A percentile compares a stretch with the other conserved stretches of the same genome.
Evolutionary conservation across 805 yeast species (phyloP).

Genomic region (Kuraishia molischiana): DNA sequence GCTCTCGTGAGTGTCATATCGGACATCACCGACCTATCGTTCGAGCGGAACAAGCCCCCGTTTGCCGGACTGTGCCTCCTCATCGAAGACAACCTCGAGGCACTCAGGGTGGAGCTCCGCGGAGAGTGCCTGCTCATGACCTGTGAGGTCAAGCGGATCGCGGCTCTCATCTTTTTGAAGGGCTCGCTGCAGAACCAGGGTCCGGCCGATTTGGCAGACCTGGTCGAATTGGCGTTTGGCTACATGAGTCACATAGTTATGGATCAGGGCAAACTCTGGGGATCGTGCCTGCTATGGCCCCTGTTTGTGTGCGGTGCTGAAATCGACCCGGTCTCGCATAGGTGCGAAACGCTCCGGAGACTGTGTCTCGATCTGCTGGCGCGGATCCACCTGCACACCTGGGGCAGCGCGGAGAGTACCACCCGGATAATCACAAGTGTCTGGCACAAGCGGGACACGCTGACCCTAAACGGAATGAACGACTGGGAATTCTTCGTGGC

Average conservation of each 20-base stretch:
- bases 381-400: slow-evolving; percentile 14
- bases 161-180: slow-evolving; percentile 17
- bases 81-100: slow-evolving; percentile 6
- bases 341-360: slow-evolving; percentile 19
- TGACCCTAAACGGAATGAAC: slow-evolving; percentile 12
- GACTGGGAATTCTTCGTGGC: slow-evolving; percentile 25
- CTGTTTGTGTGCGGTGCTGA: slow-evolving; percentile 18
- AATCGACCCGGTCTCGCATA: slow-evolving; percentile 11
- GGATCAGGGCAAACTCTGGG: slow-evolving; percentile 20
- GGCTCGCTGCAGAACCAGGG: slow-evolving; percentile 19
- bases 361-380: slow-evolving; percentile 16
- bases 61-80: slow-evolving; percentile 1
- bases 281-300: slow-evolving; percentile 21
- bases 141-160: slow-evolving; percentile 18
- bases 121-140: slow-evolving; percentile 16
- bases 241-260: slow-evolving; percentile 17
- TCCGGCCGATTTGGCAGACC: slow-evolving; percentile 8
- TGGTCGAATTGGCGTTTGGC: slow-evolving; percentile 11
- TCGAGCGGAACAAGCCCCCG: slow-evolving; percentile 11
- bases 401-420: slow-evolving; percentile 20
- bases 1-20: slow-evolving; percentile 16
- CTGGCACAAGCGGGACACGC: slow-evolving; percentile 22
- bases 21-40: slow-evolving; percentile 23
- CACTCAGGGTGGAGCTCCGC: slow-evolving; percentile 10
- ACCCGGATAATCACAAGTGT: slow-evolving; percentile 13